phyloP scores from a whole-genome alignment of 805 yeast genomes.

The Yarrowia bubula region DNA sequence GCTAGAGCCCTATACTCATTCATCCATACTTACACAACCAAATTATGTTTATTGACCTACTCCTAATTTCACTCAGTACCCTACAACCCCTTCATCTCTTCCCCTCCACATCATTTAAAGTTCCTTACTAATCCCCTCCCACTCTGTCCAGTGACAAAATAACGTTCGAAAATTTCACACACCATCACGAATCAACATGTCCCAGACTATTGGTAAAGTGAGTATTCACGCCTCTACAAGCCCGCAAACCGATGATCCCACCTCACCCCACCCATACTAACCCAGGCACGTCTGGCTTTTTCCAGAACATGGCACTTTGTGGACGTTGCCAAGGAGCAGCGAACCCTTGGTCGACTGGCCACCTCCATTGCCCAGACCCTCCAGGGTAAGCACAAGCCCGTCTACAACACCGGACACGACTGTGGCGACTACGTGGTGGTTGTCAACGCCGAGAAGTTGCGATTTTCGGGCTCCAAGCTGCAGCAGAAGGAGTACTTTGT shows the following conservation, averaged over 20 bases:
- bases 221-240: conserved; percentile 4
- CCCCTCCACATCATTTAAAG: neutral
- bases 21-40: too few relatives aligned
- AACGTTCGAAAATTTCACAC: conserved; percentile 24
- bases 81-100: too few relatives aligned
- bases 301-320: conserved; percentile 95
- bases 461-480: conserved; percentile 82
- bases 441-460: conserved; percentile 80
- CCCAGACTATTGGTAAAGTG: conserved; percentile 44
- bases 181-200: conserved; percentile 35
- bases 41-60: too few relatives aligned
- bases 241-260: neutral
- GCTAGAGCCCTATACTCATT: too few relatives aligned
- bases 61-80: too few relatives aligned
- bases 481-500: conserved; percentile 80
- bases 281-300: conserved; percentile 64
- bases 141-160: neutral
- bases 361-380: conserved; percentile 80
- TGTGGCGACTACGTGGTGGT: conserved; percentile 97
- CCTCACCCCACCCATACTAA: conserved; percentile 7
- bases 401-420: conserved; percentile 72
- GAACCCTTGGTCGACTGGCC: conserved; percentile 92
- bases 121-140: neutral
- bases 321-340: conserved; percentile 76
- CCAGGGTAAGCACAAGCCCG: conserved; percentile 97